phyloP scores from a whole-genome alignment of 2,329 filamentous ascomycete species.

The Penicillium polonicum region DNA sequence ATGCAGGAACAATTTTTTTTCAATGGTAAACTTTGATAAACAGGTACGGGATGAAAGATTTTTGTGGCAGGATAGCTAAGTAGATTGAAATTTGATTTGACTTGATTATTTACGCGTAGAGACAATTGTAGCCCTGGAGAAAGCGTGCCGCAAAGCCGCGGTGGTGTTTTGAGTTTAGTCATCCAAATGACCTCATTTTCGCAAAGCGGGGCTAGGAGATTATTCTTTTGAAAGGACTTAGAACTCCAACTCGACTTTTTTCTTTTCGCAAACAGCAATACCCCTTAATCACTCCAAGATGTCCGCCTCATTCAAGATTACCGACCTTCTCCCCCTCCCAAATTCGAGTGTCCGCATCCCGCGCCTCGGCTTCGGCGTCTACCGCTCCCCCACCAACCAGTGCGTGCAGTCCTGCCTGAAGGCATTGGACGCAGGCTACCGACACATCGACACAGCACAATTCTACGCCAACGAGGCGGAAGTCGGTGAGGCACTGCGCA shows the following conservation, averaged over 20 bases:
- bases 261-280: conserved; percentile 3
- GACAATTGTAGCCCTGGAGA: background rate
- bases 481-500: conserved; percentile 63
- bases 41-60: background rate
- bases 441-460: conserved; percentile 61
- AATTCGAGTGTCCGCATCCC: conserved; percentile 58
- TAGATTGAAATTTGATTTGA: background rate
- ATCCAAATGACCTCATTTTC: conserved; percentile 12
- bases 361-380: conserved; percentile 70
- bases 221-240: background rate
- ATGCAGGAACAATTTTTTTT: background rate
- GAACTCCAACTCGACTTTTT: background rate
- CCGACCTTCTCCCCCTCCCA: conserved; percentile 51
- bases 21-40: background rate
- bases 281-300: conserved; percentile 21
- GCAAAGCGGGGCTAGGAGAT: conserved; percentile 11
- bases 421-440: conserved; percentile 54
- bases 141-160: background rate
- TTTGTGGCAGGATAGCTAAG: too few species aligned
- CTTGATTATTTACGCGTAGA: background rate
- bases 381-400: conserved; percentile 55
- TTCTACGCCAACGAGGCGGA: conserved; percentile 68
- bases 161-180: conserved; percentile 3
- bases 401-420: conserved; percentile 59
- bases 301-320: conserved; percentile 44